Evolutionary conservation across 306 rosid genomes (phyloP).

Genomic region (Prunus persica): DNA sequence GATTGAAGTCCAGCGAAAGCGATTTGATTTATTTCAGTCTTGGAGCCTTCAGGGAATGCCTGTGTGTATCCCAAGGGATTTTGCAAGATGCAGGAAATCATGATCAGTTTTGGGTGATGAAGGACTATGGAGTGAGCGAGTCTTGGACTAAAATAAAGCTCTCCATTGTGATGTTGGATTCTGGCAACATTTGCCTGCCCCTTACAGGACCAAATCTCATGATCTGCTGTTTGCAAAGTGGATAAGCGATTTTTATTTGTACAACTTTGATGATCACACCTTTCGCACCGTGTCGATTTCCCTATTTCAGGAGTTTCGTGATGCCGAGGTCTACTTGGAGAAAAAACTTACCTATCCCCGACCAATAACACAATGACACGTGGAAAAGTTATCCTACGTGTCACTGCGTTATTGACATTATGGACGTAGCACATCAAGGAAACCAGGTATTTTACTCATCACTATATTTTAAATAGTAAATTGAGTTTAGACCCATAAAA

Average conservation of each 20-base stretch:
- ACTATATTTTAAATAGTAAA: too few relatives aligned
- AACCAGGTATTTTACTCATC: not conserved
- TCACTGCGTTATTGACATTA: too few relatives aligned
- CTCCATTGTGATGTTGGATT: not conserved
- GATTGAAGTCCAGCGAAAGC: not conserved
- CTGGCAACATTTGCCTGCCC: not conserved
- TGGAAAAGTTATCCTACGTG: too few relatives aligned
- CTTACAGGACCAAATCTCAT: not conserved
- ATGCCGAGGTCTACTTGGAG: not conserved
- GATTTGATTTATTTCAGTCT: not conserved
- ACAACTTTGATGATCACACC: not conserved
- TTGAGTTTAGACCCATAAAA: too few relatives aligned
- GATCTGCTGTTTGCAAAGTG: not conserved
- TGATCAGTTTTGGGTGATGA: slow-evolving; percentile 10
- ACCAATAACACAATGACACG: too few relatives aligned
- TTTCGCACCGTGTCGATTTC: not conserved
- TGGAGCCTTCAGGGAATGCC: not conserved
- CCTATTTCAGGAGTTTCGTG: not conserved
- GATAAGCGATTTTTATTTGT: not conserved
- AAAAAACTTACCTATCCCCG: too few relatives aligned
- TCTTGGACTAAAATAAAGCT: slow-evolving; percentile 6
- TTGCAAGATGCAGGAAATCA: not conserved
- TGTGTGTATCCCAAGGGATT: not conserved
- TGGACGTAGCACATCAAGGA: not conserved
- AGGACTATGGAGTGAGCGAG: not conserved